Evolutionary conservation across 768 basidiomycete species (phyloP).

Genomic region (Calocybe cyanea): DNA sequence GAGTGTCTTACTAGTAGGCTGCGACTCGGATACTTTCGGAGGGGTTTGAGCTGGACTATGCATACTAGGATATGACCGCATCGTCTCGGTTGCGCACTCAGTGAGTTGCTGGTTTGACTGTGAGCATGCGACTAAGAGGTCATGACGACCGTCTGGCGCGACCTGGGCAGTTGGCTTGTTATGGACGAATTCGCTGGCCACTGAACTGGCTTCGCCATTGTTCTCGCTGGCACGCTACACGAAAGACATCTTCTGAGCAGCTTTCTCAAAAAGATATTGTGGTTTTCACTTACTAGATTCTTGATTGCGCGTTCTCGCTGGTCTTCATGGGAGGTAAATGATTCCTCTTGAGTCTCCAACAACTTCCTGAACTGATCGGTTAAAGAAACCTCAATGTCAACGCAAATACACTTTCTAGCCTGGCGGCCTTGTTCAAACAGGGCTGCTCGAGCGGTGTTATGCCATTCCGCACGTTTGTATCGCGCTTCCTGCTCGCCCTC

Average conservation of each 20-base stretch:
- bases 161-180: too few relatives aligned
- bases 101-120: too few relatives aligned
- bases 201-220: not conserved
- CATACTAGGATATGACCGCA: too few relatives aligned
- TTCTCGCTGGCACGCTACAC: not conserved
- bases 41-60: too few relatives aligned
- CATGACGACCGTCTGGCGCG: too few relatives aligned
- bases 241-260: not conserved
- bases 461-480: slow-evolving; percentile 4
- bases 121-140: too few relatives aligned
- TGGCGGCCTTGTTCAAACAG: not conserved
- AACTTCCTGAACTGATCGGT: slow-evolving; percentile 4
- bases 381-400: not conserved
- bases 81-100: too few relatives aligned
- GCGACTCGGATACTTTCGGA: too few relatives aligned
- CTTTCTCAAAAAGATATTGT: not conserved
- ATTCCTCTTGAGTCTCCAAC: slow-evolving; percentile 1
- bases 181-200: not conserved
- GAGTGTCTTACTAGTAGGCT: too few relatives aligned
- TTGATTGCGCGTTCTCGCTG: not conserved
- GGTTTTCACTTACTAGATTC: not conserved
- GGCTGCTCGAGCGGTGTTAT: not conserved
- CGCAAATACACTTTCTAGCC: not conserved
- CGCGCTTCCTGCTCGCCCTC: not conserved
- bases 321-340: slow-evolving; percentile 1